phyloP scores from a whole-genome alignment of 805 yeast species.

The Komagataella phaffii region DNA sequence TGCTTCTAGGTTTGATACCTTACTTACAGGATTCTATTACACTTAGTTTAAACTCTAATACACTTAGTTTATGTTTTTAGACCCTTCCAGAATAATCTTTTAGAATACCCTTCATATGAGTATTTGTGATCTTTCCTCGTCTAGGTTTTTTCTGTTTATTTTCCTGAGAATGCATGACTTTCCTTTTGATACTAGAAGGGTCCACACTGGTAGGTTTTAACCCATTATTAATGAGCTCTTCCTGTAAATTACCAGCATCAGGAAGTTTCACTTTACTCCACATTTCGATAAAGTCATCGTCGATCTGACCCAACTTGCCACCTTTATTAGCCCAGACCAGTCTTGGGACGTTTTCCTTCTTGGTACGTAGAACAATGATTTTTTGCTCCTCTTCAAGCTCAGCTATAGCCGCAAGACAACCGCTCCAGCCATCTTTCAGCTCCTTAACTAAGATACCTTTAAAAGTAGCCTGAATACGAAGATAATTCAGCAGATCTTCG shows the following conservation, averaged over 20 bases:
- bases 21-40: neutral
- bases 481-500: conserved; percentile 59
- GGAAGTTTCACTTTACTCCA: conserved; percentile 80
- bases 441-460: conserved; percentile 74
- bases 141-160: conserved; percentile 86
- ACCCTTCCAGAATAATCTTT: conserved; percentile 53
- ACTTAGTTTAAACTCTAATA: neutral
- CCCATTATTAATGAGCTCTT: conserved; percentile 67
- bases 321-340: conserved; percentile 78
- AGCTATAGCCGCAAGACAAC: conserved; percentile 66
- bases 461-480: conserved; percentile 74
- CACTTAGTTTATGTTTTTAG: conserved; percentile 3
- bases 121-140: conserved; percentile 87
- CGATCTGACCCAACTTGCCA: conserved; percentile 52
- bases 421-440: conserved; percentile 87
- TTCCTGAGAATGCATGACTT: conserved; percentile 34
- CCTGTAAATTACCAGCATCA: conserved; percentile 67
- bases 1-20: neutral
- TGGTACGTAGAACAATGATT: conserved; percentile 74
- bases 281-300: conserved; percentile 67
- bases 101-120: conserved; percentile 92
- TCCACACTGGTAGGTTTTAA: conserved; percentile 96
- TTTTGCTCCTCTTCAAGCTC: conserved; percentile 67
- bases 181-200: conserved; percentile 78
- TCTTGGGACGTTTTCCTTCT: conserved; percentile 89